Evolutionary conservation across 2,329 filamentous ascomycete genomes (phyloP).

Genomic region (Sporothrix schenckii): DNA sequence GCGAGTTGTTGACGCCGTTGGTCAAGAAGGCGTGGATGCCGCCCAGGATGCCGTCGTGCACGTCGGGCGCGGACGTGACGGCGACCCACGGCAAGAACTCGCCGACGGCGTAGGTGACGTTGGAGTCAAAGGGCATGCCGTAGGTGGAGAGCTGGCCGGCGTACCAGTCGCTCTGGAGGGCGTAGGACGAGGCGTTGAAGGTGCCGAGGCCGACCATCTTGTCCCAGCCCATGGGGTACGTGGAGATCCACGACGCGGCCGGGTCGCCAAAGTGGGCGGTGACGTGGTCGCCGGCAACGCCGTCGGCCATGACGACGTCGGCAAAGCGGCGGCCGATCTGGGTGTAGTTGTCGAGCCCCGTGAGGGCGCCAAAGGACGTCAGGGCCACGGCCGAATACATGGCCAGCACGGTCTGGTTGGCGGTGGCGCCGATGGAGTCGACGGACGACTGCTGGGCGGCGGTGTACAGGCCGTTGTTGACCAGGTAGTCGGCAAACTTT

Average conservation of each 20-base stretch:
- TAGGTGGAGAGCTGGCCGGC: slow-evolving; percentile 31
- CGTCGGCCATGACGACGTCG: slow-evolving; percentile 13
- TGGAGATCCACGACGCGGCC: slow-evolving; percentile 26
- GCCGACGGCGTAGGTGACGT: slow-evolving; percentile 25
- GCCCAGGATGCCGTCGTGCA: slow-evolving; percentile 22
- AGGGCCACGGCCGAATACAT: slow-evolving; percentile 30
- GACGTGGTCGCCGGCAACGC: slow-evolving; percentile 23
- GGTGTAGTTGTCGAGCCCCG: slow-evolving; percentile 26
- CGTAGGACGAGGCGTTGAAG: slow-evolving; percentile 38
- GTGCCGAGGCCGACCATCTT: slow-evolving; percentile 41
- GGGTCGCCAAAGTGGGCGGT: slow-evolving; percentile 28
- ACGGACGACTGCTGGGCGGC: slow-evolving; percentile 27
- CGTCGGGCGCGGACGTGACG: slow-evolving; percentile 18
- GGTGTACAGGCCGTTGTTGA: slow-evolving; percentile 26
- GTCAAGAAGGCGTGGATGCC: slow-evolving; percentile 25
- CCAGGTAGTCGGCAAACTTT: slow-evolving; percentile 28
- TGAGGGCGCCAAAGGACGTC: slow-evolving; percentile 24
- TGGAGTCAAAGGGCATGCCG: slow-evolving; percentile 31
- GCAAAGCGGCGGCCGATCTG: slow-evolving; percentile 23
- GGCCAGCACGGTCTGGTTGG: slow-evolving; percentile 30
- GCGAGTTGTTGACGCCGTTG: slow-evolving; percentile 7
- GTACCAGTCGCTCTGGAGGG: slow-evolving; percentile 41
- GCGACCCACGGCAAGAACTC: slow-evolving; percentile 27
- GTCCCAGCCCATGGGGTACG: slow-evolving; percentile 38
- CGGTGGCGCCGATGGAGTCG: slow-evolving; percentile 26